A percentile compares a stretch with the other conserved stretches of the same genome.
phyloP scores from a whole-genome alignment of 148 eudicot genomes.

The Nepenthes mirabilis region DNA sequence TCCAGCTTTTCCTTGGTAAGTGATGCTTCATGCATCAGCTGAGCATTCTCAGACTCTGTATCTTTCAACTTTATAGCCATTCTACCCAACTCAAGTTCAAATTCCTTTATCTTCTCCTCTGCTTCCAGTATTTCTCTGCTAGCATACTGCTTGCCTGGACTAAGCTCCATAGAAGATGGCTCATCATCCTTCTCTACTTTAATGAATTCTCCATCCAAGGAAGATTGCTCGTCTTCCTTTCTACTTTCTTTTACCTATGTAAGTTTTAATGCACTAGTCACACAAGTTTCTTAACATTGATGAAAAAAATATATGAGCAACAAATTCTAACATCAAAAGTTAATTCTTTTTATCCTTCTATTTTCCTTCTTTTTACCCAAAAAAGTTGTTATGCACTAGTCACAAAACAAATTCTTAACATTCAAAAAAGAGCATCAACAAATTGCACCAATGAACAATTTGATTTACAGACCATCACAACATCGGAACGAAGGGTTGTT shows the following conservation, averaged over 20 bases:
- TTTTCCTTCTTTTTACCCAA: too few species aligned
- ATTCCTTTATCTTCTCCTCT: slow-evolving; percentile 62
- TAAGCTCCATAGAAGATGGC: slow-evolving; percentile 20
- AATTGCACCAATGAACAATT: too few species aligned
- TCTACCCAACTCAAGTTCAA: slow-evolving; percentile 55
- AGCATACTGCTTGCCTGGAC: slow-evolving; percentile 15
- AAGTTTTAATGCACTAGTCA: slow-evolving; percentile 7
- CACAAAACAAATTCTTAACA: too few species aligned
- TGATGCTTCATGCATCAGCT: slow-evolving; percentile 40
- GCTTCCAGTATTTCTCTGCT: slow-evolving; percentile 66
- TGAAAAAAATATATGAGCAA: not conserved
- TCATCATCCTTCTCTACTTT: slow-evolving; percentile 74
- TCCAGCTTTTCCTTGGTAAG: slow-evolving; percentile 34
- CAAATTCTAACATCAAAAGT: not conserved
- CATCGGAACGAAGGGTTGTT: too few species aligned
- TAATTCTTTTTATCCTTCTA: too few species aligned
- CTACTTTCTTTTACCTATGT: slow-evolving; percentile 24
- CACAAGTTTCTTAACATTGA: not conserved
- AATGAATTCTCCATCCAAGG: slow-evolving; percentile 76
- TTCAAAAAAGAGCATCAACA: too few species aligned
- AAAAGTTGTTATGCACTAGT: too few species aligned
- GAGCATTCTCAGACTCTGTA: slow-evolving; percentile 50
- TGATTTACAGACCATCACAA: too few species aligned
- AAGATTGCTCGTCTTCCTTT: slow-evolving; percentile 53
- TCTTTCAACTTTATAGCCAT: slow-evolving; percentile 35